phyloP scores from a whole-genome alignment of 345 rosid genomes.

The Eucalyptus pauciflora region DNA sequence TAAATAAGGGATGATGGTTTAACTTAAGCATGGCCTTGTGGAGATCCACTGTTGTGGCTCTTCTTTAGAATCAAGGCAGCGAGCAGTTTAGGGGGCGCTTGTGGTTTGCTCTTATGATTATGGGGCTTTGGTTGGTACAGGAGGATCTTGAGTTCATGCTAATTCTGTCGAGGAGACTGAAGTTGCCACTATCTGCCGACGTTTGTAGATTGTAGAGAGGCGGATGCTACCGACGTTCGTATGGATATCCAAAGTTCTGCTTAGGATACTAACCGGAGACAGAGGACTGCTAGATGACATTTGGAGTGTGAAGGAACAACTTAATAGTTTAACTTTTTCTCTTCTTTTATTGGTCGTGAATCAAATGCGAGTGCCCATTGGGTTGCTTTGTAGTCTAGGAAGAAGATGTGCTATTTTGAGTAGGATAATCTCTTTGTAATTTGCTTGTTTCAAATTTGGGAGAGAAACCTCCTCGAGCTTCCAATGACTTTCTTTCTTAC shows the following conservation, averaged over 20 bases:
- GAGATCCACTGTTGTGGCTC: not conserved
- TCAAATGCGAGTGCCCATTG: not conserved
- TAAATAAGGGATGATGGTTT: too few species aligned
- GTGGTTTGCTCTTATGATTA: not conserved
- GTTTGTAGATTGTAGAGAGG: too few species aligned
- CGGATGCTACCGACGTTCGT: not conserved
- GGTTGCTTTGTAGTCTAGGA: not conserved
- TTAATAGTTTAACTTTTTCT: not conserved
- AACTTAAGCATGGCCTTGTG: too few species aligned
- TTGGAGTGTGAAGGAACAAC: not conserved
- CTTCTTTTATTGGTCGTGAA: not conserved
- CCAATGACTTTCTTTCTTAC: too few species aligned
- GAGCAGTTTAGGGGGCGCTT: not conserved
- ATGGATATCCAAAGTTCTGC: accelerated
- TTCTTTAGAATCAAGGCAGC: not conserved
- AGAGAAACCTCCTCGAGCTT: not conserved
- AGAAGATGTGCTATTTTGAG: not conserved
- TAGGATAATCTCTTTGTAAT: not conserved
- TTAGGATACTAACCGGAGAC: not conserved
- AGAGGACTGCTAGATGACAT: not conserved
- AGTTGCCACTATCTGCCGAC: not conserved
- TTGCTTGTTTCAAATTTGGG: not conserved
- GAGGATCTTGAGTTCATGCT: not conserved
- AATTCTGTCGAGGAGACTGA: not conserved
- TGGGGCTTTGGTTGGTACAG: not conserved